These are phyloP conservation scores for Cyberlindnera mycetangii DNA, from an alignment of 805 yeast species.

Conservation along the genomic window DNA sequence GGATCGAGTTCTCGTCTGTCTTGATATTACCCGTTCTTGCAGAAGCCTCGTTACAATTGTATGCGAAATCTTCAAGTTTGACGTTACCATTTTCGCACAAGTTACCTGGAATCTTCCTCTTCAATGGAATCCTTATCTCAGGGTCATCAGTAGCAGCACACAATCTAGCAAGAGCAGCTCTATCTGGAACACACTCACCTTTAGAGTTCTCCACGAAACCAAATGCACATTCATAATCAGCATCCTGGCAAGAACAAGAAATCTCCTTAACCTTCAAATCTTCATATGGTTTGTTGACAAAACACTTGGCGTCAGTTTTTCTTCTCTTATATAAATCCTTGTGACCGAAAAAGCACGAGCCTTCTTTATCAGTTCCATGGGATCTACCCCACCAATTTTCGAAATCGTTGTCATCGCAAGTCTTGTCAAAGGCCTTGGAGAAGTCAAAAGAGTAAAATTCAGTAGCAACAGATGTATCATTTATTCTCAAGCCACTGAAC, in stretches of 20 bases:
- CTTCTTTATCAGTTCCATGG: slow-evolving; percentile 28
- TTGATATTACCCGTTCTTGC: slow-evolving; percentile 25
- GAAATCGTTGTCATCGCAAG: slow-evolving; percentile 46
- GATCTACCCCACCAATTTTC: slow-evolving; percentile 62
- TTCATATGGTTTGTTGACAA: slow-evolving; percentile 35
- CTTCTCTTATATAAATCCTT: slow-evolving; percentile 62
- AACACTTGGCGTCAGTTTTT: slow-evolving; percentile 64
- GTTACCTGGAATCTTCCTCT: slow-evolving; percentile 25
- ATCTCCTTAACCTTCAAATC: slow-evolving; percentile 45
- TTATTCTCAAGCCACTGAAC: slow-evolving; percentile 40
- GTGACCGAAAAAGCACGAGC: slow-evolving; percentile 66
- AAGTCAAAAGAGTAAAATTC: slow-evolving; percentile 49
- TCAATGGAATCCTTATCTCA: slow-evolving; percentile 13
- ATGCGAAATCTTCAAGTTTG: slow-evolving; percentile 11
- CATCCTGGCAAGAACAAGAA: slow-evolving; percentile 58
- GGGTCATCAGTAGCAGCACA: slow-evolving; percentile 32
- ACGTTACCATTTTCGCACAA: slow-evolving; percentile 18
- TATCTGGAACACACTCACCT: slow-evolving; percentile 49
- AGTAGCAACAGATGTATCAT: background rate
- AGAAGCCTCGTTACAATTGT: slow-evolving; percentile 22
- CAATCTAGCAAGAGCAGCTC: slow-evolving; percentile 27
- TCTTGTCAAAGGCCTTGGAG: slow-evolving; percentile 48
- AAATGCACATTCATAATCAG: slow-evolving; percentile 68
- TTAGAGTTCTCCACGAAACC: slow-evolving; percentile 41
- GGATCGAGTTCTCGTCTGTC: slow-evolving; percentile 40